A percentile compares a stretch with the other conserved stretches of the same genome.
Conservation (phyloP, 768 basidiomycete species). For the Daedaleopsis sinensis region DNA sequence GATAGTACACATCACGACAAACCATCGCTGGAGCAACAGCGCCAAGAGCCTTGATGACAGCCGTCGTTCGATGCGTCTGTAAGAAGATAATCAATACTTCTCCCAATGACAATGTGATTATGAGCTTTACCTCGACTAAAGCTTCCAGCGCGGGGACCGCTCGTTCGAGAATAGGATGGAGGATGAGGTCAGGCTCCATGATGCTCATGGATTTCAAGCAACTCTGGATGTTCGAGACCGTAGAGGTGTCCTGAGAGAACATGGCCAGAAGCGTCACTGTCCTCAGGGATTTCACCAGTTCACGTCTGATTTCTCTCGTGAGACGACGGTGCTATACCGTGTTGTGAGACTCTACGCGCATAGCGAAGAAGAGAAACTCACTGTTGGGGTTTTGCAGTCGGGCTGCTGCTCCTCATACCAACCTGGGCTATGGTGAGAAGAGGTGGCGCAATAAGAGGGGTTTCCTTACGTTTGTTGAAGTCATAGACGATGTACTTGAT, state of each 20-base stretch:
- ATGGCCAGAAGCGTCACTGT: constrained; percentile 87
- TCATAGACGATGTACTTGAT: constrained; percentile 83
- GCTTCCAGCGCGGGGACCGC: constrained; percentile 88
- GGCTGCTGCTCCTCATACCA: constrained; percentile 79
- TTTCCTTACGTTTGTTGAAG: constrained; percentile 74
- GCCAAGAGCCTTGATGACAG: constrained; percentile 84
- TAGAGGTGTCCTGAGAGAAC: constrained; percentile 82
- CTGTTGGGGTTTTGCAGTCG: constrained; percentile 79
- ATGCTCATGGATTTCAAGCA: constrained; percentile 81
- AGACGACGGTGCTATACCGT: constrained; percentile 65
- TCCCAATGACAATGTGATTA: background rate
- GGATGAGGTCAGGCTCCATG: constrained; percentile 85
- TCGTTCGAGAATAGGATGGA: constrained; percentile 80
- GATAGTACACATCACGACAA: constrained; percentile 77
- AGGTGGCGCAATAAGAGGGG: background rate
- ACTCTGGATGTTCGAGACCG: constrained; percentile 75
- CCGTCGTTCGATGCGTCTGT: constrained; percentile 82
- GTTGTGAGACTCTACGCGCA: background rate
- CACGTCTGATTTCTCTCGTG: constrained; percentile 76
- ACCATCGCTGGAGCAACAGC: constrained; percentile 81
- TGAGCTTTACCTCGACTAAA: constrained; percentile 67
- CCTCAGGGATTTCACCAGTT: constrained; percentile 80
- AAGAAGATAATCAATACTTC: constrained; percentile 5
- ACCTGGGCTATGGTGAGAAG: constrained; percentile 40
- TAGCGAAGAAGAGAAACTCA: constrained; percentile 29